A percentile compares a stretch with the other conserved stretches of the same genome.
Conservation (phyloP, 768 basidiomycete genomes). For the Pholiota conissans region DNA sequence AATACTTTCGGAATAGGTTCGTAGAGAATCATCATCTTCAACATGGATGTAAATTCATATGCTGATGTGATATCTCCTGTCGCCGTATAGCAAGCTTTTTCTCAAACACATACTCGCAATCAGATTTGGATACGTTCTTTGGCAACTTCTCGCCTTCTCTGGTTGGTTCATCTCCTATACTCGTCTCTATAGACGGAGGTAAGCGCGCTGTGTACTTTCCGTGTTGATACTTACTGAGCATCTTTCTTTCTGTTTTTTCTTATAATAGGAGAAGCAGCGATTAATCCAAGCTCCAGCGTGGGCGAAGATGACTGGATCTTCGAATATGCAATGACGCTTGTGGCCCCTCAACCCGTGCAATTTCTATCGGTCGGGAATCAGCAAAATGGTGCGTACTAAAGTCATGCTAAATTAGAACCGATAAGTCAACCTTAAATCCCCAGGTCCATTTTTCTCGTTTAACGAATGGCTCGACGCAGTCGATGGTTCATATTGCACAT, state of each 20-base stretch:
- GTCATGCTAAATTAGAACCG: too few species aligned
- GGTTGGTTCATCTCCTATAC: slow-evolving; percentile 34
- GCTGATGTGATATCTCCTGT: background rate
- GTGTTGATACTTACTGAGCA: too few species aligned
- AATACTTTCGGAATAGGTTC: slow-evolving; percentile 31
- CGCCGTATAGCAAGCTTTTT: slow-evolving; percentile 43
- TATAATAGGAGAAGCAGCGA: slow-evolving; percentile 29
- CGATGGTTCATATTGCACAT: slow-evolving; percentile 42
- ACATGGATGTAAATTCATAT: too few species aligned
- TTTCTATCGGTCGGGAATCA: slow-evolving; percentile 44
- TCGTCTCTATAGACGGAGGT: slow-evolving; percentile 36
- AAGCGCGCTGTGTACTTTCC: too few species aligned
- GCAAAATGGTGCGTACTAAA: slow-evolving; percentile 31
- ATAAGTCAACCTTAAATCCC: background rate
- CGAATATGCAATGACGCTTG: slow-evolving; percentile 51
- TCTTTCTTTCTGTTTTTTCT: background rate
- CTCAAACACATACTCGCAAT: slow-evolving; percentile 41
- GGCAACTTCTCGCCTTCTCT: slow-evolving; percentile 36
- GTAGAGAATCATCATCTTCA: background rate
- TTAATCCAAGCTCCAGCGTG: slow-evolving; percentile 42
- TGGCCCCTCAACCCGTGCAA: slow-evolving; percentile 33
- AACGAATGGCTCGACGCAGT: slow-evolving; percentile 49
- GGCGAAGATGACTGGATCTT: slow-evolving; percentile 58
- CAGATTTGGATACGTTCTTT: slow-evolving; percentile 46
- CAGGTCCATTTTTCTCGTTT: slow-evolving; percentile 40